Evolutionary conservation across 192 early-diverging fungal species (phyloP).

Genomic region (Podochytrium sp.): DNA sequence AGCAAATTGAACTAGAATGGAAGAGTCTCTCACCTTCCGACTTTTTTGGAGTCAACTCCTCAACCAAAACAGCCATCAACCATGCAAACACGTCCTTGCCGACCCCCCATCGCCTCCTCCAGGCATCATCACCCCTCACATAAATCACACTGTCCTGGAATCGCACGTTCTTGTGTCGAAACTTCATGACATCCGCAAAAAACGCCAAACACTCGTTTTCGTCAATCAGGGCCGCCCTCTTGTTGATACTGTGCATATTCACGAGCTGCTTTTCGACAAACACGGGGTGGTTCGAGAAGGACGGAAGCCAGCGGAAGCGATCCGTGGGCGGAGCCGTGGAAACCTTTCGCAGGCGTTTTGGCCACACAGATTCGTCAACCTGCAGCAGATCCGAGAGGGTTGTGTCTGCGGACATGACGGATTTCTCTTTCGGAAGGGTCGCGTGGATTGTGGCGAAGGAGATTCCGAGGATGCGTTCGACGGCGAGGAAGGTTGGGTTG

Average conservation of each 20-base stretch:
- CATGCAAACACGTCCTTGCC: slow-evolving; percentile 12
- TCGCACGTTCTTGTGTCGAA: neutral
- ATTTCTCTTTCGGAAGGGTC: slow-evolving; percentile 5
- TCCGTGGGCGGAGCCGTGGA: neutral
- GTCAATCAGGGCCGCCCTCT: neutral
- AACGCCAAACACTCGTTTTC: slow-evolving; percentile 12
- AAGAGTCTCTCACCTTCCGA: neutral
- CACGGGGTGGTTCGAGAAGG: slow-evolving; percentile 13
- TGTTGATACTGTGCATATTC: slow-evolving; percentile 10
- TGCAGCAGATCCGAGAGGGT: slow-evolving; percentile 5
- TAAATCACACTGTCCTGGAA: neutral
- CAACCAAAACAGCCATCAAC: neutral
- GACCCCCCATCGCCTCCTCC: neutral
- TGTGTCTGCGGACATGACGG: neutral
- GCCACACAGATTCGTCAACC: neutral
- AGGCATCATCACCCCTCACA: neutral
- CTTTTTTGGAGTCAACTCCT: neutral
- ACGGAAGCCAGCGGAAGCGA: slow-evolving; percentile 8
- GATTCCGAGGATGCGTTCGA: slow-evolving; percentile 1
- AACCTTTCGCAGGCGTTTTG: neutral
- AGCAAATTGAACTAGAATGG: neutral
- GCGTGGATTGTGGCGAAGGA: slow-evolving; percentile 8
- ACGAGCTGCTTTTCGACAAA: neutral
- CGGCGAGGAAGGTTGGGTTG: too few relatives aligned
- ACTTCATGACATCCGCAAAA: neutral